These are phyloP conservation scores for Fusarium ramigenum DNA, from an alignment of 2,329 filamentous ascomycete species.

Conservation along the genomic window DNA sequence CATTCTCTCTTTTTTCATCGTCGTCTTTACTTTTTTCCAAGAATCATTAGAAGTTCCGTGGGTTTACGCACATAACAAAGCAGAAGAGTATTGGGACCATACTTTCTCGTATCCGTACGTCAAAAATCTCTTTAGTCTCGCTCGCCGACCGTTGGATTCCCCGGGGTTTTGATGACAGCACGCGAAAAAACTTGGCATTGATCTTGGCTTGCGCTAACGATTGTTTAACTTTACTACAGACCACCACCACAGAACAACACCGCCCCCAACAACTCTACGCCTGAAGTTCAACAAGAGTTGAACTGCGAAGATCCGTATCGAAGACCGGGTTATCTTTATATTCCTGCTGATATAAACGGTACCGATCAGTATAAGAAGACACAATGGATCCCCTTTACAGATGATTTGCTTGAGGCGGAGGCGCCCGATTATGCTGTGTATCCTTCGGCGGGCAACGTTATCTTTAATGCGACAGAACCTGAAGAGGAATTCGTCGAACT, in stretches of 20 bases:
- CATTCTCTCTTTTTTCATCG: constrained; percentile 28
- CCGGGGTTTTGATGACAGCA: background rate
- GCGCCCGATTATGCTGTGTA: constrained; percentile 56
- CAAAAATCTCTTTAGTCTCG: background rate
- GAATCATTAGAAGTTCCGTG: constrained; percentile 22
- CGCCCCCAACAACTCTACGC: background rate
- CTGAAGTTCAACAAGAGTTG: background rate
- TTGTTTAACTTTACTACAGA: constrained; percentile 3
- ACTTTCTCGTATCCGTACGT: constrained; percentile 21
- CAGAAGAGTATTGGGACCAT: constrained; percentile 16
- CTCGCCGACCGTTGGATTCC: background rate
- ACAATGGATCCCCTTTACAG: constrained; percentile 29
- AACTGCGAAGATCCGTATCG: constrained; percentile 42
- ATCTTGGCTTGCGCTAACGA: constrained; percentile 16
- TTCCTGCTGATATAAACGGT: constrained; percentile 51
- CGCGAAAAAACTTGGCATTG: constrained; percentile 16
- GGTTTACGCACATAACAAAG: constrained; percentile 25
- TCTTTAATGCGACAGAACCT: constrained; percentile 72
- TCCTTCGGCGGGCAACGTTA: constrained; percentile 54
- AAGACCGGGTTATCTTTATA: constrained; percentile 66
- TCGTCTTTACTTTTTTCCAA: constrained; percentile 25
- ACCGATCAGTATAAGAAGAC: constrained; percentile 71
- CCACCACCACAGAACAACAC: background rate
- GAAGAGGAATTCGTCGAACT: constrained; percentile 12
- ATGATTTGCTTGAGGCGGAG: constrained; percentile 68